Percentiles rank a stretch among this genome's conserved stretches.
These are phyloP conservation scores for Tuber borchii DNA, from an alignment of 495 filamentous ascomycete species.

Conservation along the genomic window DNA sequence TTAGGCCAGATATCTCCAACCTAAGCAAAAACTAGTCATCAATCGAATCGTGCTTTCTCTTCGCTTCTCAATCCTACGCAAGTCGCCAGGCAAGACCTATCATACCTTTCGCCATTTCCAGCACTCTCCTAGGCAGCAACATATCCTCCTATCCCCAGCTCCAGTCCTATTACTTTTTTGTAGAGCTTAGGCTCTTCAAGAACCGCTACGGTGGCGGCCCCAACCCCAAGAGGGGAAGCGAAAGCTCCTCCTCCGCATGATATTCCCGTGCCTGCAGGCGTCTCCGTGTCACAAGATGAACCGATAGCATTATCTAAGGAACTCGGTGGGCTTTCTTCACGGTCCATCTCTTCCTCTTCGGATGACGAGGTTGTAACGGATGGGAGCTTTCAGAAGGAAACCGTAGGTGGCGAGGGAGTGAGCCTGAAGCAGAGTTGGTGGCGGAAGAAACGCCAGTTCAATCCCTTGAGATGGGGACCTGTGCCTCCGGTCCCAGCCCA, in stretches of 20 bases:
- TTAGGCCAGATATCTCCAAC: neutral
- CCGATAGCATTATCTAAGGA: neutral
- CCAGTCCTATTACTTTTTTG: neutral
- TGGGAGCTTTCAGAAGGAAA: slow-evolving; percentile 14
- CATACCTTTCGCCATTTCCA: neutral
- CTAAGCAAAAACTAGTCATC: neutral
- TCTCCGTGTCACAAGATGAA: neutral
- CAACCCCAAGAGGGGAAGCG: slow-evolving; percentile 6
- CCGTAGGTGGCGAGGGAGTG: slow-evolving; percentile 8
- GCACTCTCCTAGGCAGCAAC: neutral
- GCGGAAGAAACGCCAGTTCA: slow-evolving; percentile 41
- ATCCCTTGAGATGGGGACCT: slow-evolving; percentile 57
- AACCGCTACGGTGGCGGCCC: slow-evolving; percentile 22
- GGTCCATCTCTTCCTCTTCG: slow-evolving; percentile 5
- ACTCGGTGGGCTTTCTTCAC: neutral
- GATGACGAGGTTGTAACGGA: slow-evolving; percentile 9
- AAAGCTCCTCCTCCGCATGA: slow-evolving; percentile 9
- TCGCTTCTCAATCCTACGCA: neutral
- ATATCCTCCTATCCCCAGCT: neutral
- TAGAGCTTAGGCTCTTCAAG: neutral
- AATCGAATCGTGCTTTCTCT: neutral
- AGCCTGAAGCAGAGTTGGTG: slow-evolving; percentile 23
- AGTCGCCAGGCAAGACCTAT: neutral
- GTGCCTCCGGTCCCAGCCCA: slow-evolving; percentile 57
- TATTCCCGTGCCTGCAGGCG: neutral